These are phyloP conservation scores for Serendipita sp. DNA, from an alignment of 768 basidiomycete species.

Conservation along the genomic window DNA sequence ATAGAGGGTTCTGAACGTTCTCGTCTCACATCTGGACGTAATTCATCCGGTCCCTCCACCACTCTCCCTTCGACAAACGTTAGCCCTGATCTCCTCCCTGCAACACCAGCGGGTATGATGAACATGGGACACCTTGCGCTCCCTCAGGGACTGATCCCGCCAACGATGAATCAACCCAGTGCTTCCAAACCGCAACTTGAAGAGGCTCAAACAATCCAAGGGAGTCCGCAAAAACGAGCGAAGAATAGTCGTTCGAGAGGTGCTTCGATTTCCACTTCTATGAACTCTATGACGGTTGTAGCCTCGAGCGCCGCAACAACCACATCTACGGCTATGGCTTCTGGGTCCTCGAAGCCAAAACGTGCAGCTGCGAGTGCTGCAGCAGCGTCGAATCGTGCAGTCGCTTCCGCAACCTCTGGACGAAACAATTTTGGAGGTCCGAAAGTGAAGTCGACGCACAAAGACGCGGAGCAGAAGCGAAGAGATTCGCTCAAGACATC, in stretches of 20 bases:
- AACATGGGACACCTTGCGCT: conserved; percentile 56
- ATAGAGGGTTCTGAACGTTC: background rate
- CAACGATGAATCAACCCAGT: conserved; percentile 12
- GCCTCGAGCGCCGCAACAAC: conserved; percentile 7
- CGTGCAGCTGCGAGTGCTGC: conserved; percentile 14
- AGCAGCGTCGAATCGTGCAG: conserved; percentile 12
- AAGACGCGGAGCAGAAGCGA: conserved; percentile 93
- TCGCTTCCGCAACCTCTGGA: conserved; percentile 20
- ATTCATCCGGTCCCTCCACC: background rate
- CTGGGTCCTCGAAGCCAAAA: conserved; percentile 20
- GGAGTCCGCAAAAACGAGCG: background rate
- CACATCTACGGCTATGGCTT: background rate
- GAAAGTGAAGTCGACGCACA: conserved; percentile 59
- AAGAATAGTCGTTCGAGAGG: background rate
- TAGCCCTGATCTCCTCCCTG: conserved; percentile 42
- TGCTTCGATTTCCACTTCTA: background rate
- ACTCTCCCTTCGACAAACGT: conserved; percentile 11
- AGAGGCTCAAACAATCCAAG: background rate
- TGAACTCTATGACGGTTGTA: background rate
- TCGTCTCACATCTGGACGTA: background rate
- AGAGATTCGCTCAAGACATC: conserved; percentile 92
- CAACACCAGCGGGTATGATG: conserved; percentile 87
- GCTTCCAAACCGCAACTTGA: background rate
- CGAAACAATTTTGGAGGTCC: conserved; percentile 16
- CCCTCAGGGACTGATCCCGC: conserved; percentile 28